Percentiles rank a stretch among this genome's conserved stretches.
Conservation (phyloP, 2,329 filamentous ascomycete species). For the Bipolaris victoriae region DNA sequence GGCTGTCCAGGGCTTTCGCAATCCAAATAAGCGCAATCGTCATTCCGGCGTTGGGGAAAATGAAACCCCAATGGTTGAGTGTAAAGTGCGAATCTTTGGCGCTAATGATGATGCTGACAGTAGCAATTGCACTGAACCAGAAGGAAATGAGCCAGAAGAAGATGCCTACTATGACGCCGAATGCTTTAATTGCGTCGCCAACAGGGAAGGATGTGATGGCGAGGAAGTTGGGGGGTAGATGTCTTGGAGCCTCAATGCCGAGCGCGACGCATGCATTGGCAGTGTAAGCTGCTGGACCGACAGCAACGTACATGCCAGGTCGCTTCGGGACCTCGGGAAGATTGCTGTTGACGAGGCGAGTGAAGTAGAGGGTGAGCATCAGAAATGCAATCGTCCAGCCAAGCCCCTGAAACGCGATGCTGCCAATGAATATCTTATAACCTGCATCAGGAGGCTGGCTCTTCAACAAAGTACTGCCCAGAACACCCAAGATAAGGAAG, state of each 20-base stretch:
- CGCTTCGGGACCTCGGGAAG: slow-evolving; percentile 51
- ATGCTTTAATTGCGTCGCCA: slow-evolving; percentile 48
- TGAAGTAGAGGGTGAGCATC: slow-evolving; percentile 73
- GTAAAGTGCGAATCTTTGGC: slow-evolving; percentile 48
- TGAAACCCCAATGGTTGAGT: slow-evolving; percentile 61
- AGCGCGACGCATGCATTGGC: slow-evolving; percentile 46
- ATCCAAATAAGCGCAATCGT: slow-evolving; percentile 61
- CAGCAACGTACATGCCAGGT: slow-evolving; percentile 60
- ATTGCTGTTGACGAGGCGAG: slow-evolving; percentile 70
- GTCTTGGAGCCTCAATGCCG: slow-evolving; percentile 49
- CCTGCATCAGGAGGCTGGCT: slow-evolving; percentile 40
- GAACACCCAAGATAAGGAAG: slow-evolving; percentile 47
- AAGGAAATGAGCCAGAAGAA: slow-evolving; percentile 58
- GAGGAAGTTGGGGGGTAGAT: slow-evolving; percentile 44
- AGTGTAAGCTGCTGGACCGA: slow-evolving; percentile 48
- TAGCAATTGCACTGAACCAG: slow-evolving; percentile 57
- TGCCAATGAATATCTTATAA: slow-evolving; percentile 55
- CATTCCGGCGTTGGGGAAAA: slow-evolving; percentile 68
- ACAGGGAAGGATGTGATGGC: slow-evolving; percentile 39
- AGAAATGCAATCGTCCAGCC: slow-evolving; percentile 69
- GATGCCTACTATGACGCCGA: slow-evolving; percentile 52
- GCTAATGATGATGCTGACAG: slow-evolving; percentile 46
- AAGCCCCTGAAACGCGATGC: slow-evolving; percentile 71
- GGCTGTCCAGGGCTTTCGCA: slow-evolving; percentile 59
- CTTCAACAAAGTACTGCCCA: slow-evolving; percentile 45